Conservation (phyloP, 2,329 filamentous ascomycete species). For the Trichoderma asperellum region DNA sequence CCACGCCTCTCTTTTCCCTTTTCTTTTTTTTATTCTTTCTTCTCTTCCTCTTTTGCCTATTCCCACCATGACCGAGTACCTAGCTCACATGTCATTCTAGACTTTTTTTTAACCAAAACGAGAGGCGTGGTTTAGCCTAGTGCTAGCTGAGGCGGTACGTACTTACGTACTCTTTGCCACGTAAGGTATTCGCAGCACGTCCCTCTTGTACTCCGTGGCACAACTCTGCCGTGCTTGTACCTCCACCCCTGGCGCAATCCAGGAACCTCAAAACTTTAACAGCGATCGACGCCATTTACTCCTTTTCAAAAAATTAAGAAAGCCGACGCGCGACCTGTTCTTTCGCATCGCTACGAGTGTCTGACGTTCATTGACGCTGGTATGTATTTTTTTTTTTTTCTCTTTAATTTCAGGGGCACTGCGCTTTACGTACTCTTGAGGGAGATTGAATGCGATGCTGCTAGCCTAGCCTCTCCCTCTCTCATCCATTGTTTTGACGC, state of each 20-base stretch:
- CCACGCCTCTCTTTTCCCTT: no score
- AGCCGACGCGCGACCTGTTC: not conserved
- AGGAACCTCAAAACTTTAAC: conserved; percentile 23
- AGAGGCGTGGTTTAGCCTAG: not conserved
- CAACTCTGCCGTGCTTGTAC: not conserved
- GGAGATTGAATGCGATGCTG: not conserved
- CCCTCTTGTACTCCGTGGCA: not conserved
- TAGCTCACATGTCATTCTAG: conserved; percentile 11
- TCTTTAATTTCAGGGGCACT: no score
- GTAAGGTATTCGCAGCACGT: not conserved
- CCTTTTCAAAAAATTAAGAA: conserved; percentile 1
- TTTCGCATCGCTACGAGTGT: not conserved
- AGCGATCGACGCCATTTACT: conserved; percentile 10
- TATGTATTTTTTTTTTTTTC: not conserved
- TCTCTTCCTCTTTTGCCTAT: not conserved
- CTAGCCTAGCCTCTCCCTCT: not conserved
- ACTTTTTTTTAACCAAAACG: not conserved
- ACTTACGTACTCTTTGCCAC: not conserved
- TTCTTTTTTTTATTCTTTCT: not conserved
- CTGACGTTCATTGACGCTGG: not conserved
- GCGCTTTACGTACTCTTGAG: not conserved
- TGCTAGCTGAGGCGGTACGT: conserved; percentile 15
- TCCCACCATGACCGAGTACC: not conserved
- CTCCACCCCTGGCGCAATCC: conserved; percentile 4
- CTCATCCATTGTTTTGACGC: not conserved